phyloP scores from a whole-genome alignment of 768 basidiomycete species.

The Tricholoma saponaceum region DNA sequence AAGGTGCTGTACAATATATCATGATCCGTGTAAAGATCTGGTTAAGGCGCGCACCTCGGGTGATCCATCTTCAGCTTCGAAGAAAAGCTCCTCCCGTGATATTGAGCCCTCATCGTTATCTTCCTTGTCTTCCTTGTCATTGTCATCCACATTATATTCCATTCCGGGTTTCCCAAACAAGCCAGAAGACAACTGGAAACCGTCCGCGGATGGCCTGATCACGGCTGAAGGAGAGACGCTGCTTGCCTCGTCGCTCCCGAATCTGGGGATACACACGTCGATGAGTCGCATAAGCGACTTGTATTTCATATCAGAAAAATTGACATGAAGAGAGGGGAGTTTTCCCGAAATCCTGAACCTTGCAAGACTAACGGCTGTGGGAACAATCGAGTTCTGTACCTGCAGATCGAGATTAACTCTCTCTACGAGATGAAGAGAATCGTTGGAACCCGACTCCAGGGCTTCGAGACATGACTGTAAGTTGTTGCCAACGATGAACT shows the following conservation, averaged over 20 bases:
- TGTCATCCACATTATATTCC: constrained; percentile 71
- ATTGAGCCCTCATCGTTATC: constrained; percentile 25
- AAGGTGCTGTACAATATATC: constrained; percentile 25
- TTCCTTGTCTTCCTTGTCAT: constrained; percentile 39
- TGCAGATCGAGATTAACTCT: constrained; percentile 86
- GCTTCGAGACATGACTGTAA: constrained; percentile 80
- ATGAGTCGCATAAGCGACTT: constrained; percentile 89
- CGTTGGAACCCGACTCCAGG: constrained; percentile 50
- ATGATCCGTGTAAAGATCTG: not conserved
- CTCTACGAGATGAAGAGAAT: constrained; percentile 84
- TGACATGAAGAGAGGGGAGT: constrained; percentile 83
- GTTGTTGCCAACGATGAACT: constrained; percentile 90
- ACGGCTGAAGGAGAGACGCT: constrained; percentile 13
- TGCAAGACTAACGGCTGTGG: constrained; percentile 74
- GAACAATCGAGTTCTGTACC: constrained; percentile 91
- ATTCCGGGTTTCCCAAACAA: constrained; percentile 50
- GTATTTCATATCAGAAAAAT: constrained; percentile 88
- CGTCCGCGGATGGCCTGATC: constrained; percentile 22
- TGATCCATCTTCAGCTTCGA: constrained; percentile 64
- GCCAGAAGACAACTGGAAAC: constrained; percentile 49
- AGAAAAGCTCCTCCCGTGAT: constrained; percentile 53
- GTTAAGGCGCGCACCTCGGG: constrained; percentile 39
- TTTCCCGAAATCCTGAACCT: constrained; percentile 89
- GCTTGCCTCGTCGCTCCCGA: constrained; percentile 43
- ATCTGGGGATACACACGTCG: constrained; percentile 85